Evolutionary conservation across 2,329 filamentous ascomycete genomes (phyloP), one percentile per base, ranked within the genome.

Genomic region (Alternaria alternata): DNA sequence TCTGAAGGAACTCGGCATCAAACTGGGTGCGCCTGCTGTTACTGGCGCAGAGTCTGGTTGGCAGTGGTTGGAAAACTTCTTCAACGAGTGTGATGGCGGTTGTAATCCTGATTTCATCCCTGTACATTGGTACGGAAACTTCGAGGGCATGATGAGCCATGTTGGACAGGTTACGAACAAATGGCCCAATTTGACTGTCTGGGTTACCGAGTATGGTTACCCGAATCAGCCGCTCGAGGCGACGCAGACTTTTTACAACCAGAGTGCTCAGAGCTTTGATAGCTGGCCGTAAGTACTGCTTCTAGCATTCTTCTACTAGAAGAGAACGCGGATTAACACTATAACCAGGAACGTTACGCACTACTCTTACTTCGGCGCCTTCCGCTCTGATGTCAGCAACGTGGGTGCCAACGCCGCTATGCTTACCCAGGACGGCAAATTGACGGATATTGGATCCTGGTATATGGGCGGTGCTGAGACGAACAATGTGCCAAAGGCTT

Each of bases 151-250:
- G 63, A 88, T 89, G 3, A 88, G 85, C 63, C 88, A 90, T 63
- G 82, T 92, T 59, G 89, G 89, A 7, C 83, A 87, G 62, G 84
- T 88, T 46, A 80, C 83, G 48, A 83, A 80, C 1, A 80, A 75
- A 38, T 83, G 80, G 64, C 72, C 70, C 18, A 78, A 87, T 81
- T 73, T 78, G 78, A 83, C 85, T 4, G 86, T 94, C 62, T 94
- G 91, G 92, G 82, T 94, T 11, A 94, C 92, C 26, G 92, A 95
- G 78, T 93, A 90, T 75, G 91, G 89, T 38, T 84, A 84, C 54
- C 75, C 81, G 55, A 77, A 89, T 62, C 82, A 86, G 68, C 80
- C 84, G 26, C 82, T 92, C 16, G 60, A 74, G 1, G 78, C 82
- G 0, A 89, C 88, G 0, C 86, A 92, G 72, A 66, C 74, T 0